Percentiles rank a stretch among this genome's conserved stretches.
Evolutionary conservation across 2,329 filamentous ascomycete genomes (phyloP).

Genomic region (Phyllosticta paracitricarpa): DNA sequence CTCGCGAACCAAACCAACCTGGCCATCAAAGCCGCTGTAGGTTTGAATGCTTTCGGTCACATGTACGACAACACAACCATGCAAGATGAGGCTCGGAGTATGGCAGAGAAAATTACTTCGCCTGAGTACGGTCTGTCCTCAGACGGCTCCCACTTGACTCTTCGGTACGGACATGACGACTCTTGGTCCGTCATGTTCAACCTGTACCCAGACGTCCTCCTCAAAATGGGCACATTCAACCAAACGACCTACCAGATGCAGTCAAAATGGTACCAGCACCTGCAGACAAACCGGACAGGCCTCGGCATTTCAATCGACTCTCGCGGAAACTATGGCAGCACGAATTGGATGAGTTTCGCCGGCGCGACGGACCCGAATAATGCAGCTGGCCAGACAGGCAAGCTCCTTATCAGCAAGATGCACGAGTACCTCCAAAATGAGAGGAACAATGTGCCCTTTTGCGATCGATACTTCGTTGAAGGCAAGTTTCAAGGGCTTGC

Average conservation of each 20-base stretch:
- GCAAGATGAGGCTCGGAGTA: background rate
- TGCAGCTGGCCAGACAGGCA: background rate
- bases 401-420: constrained; percentile 29
- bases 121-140: constrained; percentile 3
- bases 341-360: constrained; percentile 35
- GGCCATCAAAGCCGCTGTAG: constrained; percentile 38
- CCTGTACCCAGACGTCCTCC: constrained; percentile 31
- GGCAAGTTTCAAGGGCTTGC: constrained; percentile 15
- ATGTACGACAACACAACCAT: constrained; percentile 22
- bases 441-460: constrained; percentile 33
- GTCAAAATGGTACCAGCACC: constrained; percentile 24
- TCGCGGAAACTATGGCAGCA: constrained; percentile 32
- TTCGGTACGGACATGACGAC: constrained; percentile 25
- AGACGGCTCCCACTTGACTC: constrained; percentile 28
- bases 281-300: constrained; percentile 27
- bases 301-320: constrained; percentile 19
- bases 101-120: background rate
- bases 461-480: constrained; percentile 32
- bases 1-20: constrained; percentile 37
- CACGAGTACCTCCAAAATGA: constrained; percentile 33
- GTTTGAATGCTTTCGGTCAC: constrained; percentile 34
- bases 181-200: constrained; percentile 33
- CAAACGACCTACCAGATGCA: constrained; percentile 26
- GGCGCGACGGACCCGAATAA: constrained; percentile 16
- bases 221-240: constrained; percentile 30